These are phyloP conservation scores for Bombardia bombarda DNA, from an alignment of 495 filamentous ascomycete genomes.

Conservation along the genomic window DNA sequence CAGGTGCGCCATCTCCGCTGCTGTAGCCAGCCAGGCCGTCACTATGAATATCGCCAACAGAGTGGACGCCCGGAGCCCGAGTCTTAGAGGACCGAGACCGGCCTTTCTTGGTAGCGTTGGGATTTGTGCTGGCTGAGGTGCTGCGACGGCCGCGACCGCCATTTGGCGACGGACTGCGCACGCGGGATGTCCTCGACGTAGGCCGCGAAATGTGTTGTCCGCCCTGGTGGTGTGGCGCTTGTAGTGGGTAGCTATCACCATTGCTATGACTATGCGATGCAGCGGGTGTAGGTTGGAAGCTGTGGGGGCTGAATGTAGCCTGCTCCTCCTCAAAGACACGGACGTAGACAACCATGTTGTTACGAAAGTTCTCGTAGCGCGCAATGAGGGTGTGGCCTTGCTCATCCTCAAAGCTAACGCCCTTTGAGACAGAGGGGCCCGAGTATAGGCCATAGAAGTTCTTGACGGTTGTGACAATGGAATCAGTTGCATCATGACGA, in stretches of 20 bases:
- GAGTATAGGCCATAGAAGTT: constrained; percentile 95
- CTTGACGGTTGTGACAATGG: constrained; percentile 92
- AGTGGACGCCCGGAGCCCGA: constrained; percentile 46
- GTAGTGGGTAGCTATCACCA: constrained; percentile 30
- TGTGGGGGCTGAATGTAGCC: constrained; percentile 30
- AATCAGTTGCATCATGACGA: constrained; percentile 89
- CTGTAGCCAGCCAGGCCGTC: constrained; percentile 66
- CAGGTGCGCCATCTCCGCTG: constrained; percentile 70
- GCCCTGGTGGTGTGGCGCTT: constrained; percentile 43
- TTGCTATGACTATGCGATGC: constrained; percentile 18
- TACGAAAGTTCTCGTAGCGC: constrained; percentile 83
- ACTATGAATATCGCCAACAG: constrained; percentile 54
- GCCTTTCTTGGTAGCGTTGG: constrained; percentile 48
- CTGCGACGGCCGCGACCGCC: constrained; percentile 66
- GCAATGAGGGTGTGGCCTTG: constrained; percentile 83
- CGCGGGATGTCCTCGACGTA: constrained; percentile 56
- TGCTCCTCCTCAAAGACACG: constrained; percentile 65
- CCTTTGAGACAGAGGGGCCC: constrained; percentile 50
- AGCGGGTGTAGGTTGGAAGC: constrained; percentile 28
- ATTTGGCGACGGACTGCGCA: constrained; percentile 79
- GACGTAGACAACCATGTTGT: constrained; percentile 86
- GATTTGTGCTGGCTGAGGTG: constrained; percentile 54
- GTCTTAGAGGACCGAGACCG: constrained; percentile 63
- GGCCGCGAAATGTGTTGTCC: constrained; percentile 56
- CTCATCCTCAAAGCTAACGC: constrained; percentile 86